Evolutionary conservation across 306 rosid species (phyloP), one percentile per base, ranked within the genome.

Genomic region (Malus sieversii): DNA sequence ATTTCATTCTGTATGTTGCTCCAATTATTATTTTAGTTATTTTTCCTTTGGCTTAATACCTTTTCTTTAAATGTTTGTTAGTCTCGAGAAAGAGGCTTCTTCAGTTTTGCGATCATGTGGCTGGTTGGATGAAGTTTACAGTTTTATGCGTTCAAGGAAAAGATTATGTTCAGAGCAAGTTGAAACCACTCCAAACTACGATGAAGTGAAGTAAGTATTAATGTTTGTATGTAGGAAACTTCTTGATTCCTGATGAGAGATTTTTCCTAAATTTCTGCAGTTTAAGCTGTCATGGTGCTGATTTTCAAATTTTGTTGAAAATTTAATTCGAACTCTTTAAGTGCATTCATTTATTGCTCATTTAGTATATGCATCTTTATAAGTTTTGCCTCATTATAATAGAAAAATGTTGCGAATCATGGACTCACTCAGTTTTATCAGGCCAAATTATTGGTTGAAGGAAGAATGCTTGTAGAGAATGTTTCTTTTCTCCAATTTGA

Each of bases 41-140:
- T 48, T 60, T 51, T 55, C 58, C 59, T 15, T 65, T 51, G 40
- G 10, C 12, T 15, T 46, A 66, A 22, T 60, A 51, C n/a, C n/a
- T 16, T 30, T 60, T 10, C 71, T 64, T 69, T 82, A 75, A 71
- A 70, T 35, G 69, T 82, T 66, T 53, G 59, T 64, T 80, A 96
- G 99, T 71, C 96, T 96, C 78, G 74, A 55, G 77, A 81, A 84
- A 74, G 90, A 90, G 77, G 92, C 91, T 25, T 81, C 75, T 60
- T 89, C 97, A 61, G 85, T 78, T 82, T 81, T 96, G 85, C 83
- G 71, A 68, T 87, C 96, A 58, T 89, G 97, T 73, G 98, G 97
- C 60, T 96, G 98, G 98, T 45, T 77, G 23, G 92, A 90, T 67
- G 74, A 76, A 69, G 94, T 92, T 46, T 72, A 40, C 73, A 86